phyloP scores from a whole-genome alignment of 192 early-diverging fungal species.

The Umbelopsis vinacea region DNA sequence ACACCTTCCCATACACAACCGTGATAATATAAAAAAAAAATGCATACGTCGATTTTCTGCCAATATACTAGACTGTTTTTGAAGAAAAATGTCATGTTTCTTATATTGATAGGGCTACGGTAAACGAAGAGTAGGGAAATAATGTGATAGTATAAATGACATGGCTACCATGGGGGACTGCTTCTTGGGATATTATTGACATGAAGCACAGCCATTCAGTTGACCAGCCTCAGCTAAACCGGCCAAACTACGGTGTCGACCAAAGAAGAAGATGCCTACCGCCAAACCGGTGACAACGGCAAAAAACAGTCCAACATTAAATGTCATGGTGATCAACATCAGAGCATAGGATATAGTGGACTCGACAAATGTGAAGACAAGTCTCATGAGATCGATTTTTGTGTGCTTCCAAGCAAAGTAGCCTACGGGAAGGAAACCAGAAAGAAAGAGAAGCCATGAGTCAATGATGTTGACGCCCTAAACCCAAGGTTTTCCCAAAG shows the following conservation, averaged over 20 bases:
- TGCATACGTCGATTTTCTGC: slow-evolving; percentile 15
- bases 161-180: no score
- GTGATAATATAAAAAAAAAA: slow-evolving; percentile 23
- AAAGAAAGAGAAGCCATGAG: slow-evolving; percentile 3
- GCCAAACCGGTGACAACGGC: slow-evolving; percentile 56
- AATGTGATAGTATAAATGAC: no score
- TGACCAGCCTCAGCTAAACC: slow-evolving; percentile 9
- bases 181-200: slow-evolving; percentile 18
- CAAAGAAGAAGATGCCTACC: slow-evolving; percentile 53
- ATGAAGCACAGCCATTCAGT: slow-evolving; percentile 40
- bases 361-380: slow-evolving; percentile 47
- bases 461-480: no score
- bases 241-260: slow-evolving; percentile 31
- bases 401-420: slow-evolving; percentile 8
- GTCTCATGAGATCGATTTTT: slow-evolving; percentile 30
- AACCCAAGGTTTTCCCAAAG: no score
- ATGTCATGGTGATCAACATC: slow-evolving; percentile 71
- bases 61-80: neutral
- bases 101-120: no score
- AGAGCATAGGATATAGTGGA: slow-evolving; percentile 52
- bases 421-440: slow-evolving; percentile 13
- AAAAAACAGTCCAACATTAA: slow-evolving; percentile 65
- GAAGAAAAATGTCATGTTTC: no score
- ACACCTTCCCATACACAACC: slow-evolving; percentile 17
- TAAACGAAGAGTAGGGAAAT: no score